Evolutionary conservation across 2,329 filamentous ascomycete genomes (phyloP).

Genomic region (Xylariales sp.): DNA sequence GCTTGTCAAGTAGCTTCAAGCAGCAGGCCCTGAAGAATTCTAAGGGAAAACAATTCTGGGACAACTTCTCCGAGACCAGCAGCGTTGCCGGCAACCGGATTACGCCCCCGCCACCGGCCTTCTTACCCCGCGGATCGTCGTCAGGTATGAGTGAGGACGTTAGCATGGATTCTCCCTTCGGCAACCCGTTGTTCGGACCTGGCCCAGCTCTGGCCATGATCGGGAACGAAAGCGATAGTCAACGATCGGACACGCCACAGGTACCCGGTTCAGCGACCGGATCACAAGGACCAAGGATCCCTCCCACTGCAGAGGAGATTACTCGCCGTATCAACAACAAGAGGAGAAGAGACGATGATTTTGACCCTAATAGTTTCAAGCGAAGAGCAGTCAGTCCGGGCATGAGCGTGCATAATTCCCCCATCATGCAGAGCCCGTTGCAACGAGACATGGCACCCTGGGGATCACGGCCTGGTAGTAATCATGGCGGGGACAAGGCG

Average conservation of each 20-base stretch:
- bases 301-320: conserved; percentile 67
- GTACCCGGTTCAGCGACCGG: conserved; percentile 24
- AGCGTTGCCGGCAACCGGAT: conserved; percentile 41
- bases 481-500: conserved; percentile 45
- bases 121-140: conserved; percentile 55
- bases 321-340: conserved; percentile 75
- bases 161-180: conserved; percentile 63
- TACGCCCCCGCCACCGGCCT: conserved; percentile 59
- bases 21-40: conserved; percentile 68
- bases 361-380: conserved; percentile 85
- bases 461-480: conserved; percentile 66
- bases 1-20: conserved; percentile 65
- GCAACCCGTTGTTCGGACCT: conserved; percentile 26
- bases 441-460: conserved; percentile 67
- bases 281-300: conserved; percentile 31
- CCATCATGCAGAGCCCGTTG: conserved; percentile 78
- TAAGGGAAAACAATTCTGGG: conserved; percentile 70
- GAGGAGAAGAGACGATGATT: conserved; percentile 84
- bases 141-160: conserved; percentile 65
- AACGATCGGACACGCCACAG: conserved; percentile 34
- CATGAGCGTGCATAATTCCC: conserved; percentile 86
- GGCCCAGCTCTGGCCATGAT: conserved; percentile 30
- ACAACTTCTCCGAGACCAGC: conserved; percentile 66
- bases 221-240: conserved; percentile 20
- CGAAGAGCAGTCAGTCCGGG: conserved; percentile 86